Evolutionary conservation across 75 land plant genomes (phyloP).

Genomic region (Picea glauca): DNA sequence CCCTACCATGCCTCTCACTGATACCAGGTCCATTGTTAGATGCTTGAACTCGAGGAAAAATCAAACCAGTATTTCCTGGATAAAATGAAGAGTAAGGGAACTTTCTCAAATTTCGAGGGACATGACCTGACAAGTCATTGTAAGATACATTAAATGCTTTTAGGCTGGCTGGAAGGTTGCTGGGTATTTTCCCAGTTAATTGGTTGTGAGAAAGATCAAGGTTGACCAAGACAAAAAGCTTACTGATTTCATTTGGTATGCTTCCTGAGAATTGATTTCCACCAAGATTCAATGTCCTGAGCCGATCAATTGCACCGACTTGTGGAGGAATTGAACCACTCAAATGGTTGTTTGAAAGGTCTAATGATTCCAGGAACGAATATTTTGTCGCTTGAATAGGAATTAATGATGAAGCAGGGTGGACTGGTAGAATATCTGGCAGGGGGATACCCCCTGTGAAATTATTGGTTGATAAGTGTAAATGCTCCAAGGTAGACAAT

Average conservation of each 20-base stretch:
- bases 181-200: constrained; percentile 64
- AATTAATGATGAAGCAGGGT: constrained; percentile 2
- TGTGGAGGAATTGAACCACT: constrained; percentile 47
- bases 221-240: constrained; percentile 25
- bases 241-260: constrained; percentile 33
- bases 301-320: constrained; percentile 22
- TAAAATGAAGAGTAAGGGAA: constrained; percentile 76
- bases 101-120: constrained; percentile 53
- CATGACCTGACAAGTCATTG: constrained; percentile 74
- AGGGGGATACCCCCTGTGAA: constrained; percentile 54
- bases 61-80: constrained; percentile 69
- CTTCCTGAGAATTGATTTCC: constrained; percentile 37
- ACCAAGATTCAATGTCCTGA: constrained; percentile 35
- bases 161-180: constrained; percentile 40
- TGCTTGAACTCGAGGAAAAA: constrained; percentile 15
- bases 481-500: constrained; percentile 38
- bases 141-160: constrained; percentile 50
- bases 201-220: constrained; percentile 67
- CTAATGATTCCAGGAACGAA: constrained; percentile 44
- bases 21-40: neutral
- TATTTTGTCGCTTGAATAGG: neutral
- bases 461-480: constrained; percentile 60
- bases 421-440: neutral
- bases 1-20: constrained; percentile 12
- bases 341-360: constrained; percentile 63